phyloP scores from a whole-genome alignment of 257 asterid genomes.

The Jasminum sambac region DNA sequence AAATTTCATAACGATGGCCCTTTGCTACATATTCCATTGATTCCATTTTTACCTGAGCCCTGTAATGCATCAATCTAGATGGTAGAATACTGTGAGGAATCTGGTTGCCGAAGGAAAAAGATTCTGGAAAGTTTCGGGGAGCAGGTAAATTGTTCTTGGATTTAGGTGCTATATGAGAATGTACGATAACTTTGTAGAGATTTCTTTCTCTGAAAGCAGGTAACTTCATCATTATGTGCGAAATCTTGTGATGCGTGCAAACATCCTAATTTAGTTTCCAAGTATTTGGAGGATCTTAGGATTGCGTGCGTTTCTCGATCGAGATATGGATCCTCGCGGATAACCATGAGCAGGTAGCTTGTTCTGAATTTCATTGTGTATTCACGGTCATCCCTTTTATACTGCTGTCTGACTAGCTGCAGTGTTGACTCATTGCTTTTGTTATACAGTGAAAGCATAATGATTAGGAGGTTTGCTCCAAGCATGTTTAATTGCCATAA shows the following conservation, averaged over 20 bases:
- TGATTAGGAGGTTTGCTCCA: not conserved
- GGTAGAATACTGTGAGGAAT: constrained; percentile 81
- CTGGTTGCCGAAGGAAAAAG: constrained; percentile 90
- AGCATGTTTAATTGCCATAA: constrained; percentile 8
- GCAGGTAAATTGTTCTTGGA: constrained; percentile 47
- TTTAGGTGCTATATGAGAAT: constrained; percentile 22
- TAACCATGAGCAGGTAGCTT: constrained; percentile 76
- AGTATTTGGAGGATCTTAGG: constrained; percentile 70
- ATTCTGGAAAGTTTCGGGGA: constrained; percentile 91
- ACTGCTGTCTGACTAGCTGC: constrained; percentile 8
- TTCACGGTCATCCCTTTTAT: constrained; percentile 1
- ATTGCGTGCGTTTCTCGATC: constrained; percentile 43
- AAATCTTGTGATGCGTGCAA: constrained; percentile 90
- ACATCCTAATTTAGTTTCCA: constrained; percentile 65
- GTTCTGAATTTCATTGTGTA: constrained; percentile 19
- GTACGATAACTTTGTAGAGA: constrained; percentile 15
- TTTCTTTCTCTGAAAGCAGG: constrained; percentile 55
- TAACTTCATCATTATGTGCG: constrained; percentile 58
- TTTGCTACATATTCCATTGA: constrained; percentile 22
- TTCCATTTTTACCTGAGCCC: constrained; percentile 21
- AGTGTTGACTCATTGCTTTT: constrained; percentile 8
- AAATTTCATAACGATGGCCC: constrained; percentile 5
- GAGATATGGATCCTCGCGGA: constrained; percentile 63
- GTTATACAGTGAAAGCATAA: constrained; percentile 10
- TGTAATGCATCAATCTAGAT: constrained; percentile 47